Base-by-base conservation (phyloP, 2,329 filamentous ascomycete species). In the Pseudocercospora fijiensis region DNA sequence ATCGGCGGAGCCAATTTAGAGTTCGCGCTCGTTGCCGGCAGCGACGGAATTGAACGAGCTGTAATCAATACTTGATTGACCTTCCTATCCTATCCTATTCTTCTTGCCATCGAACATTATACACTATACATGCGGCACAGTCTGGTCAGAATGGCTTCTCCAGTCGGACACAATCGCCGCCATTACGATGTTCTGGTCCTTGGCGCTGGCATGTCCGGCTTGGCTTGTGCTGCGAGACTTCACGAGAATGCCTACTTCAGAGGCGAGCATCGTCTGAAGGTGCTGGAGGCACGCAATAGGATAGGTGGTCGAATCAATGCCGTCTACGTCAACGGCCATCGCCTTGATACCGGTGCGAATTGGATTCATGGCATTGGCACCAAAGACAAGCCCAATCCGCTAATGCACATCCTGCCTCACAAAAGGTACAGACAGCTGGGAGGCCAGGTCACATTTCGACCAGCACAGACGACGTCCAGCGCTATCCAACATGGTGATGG, bases 301-400 rank as follows among this genome's bases (percentile, higher is more conserved):
- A 70, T 71, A 22, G 70, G 70, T 8, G 70, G 70, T 6, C 70
- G 70, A 11, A 70, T 72, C 10, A 58, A 60, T 27, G 63, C 69
- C 9, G 67, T 71, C 2, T 13, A 66, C 28, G 64, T 72, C 61
- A 65, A 70, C 41, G 69, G 67, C 4, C 30, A 57, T 47, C 67
- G 69, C 1, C 60, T 72, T 3, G 70, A 72, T 28, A 70, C 67
- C 51, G 69, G 70, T 45, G 69, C 70, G 7, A 72, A 72, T 16
- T 72, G 70, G 70, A 72, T 71, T n/a, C 70, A 72, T 58, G 70
- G 70, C 18, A 62, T 66, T 6, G 70, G 69, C 4, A 72, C 70
- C 8, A 49, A 67, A 8, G 62, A 67, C 1, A 51, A 63, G 7
- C 70, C 69, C 3, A 72, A 72, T 43, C 70, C 70, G 16, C 59